phyloP scores from a whole-genome alignment of 83 land plant genomes.

The Diphasiastrum complanatum region DNA sequence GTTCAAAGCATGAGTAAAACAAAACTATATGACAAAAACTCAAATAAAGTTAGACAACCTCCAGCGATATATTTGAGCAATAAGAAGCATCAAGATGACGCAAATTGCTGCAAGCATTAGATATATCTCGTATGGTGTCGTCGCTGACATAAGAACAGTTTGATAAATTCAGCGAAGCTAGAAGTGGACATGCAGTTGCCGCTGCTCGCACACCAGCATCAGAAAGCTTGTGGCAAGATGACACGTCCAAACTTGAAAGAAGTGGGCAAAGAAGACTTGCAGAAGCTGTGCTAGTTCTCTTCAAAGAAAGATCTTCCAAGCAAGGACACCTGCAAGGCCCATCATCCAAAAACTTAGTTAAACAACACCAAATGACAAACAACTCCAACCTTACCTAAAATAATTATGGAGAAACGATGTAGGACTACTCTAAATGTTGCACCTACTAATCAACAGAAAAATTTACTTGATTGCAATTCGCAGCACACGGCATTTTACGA shows the following conservation, averaged over 20 bases:
- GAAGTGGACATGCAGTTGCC: conserved; percentile 65
- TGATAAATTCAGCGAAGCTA: conserved; percentile 71
- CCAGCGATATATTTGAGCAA: conserved; percentile 91
- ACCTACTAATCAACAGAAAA: neutral
- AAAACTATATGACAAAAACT: conserved; percentile 7
- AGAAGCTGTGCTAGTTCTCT: conserved; percentile 75
- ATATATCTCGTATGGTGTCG: conserved; percentile 88
- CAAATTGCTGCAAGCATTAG: conserved; percentile 60
- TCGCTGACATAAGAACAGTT: conserved; percentile 83
- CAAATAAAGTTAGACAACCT: no score
- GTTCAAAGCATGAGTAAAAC: conserved; percentile 1
- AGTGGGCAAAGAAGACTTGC: conserved; percentile 67
- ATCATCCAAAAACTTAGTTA: neutral
- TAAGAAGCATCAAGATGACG: conserved; percentile 72
- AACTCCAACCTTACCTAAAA: neutral
- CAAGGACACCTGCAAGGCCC: conserved; percentile 68
- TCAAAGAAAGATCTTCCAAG: conserved; percentile 59
- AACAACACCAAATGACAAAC: neutral
- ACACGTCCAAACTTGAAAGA: conserved; percentile 59
- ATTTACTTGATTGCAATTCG: conserved; percentile 72
- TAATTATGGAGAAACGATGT: neutral
- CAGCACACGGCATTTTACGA: conserved; percentile 69
- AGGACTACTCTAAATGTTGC: neutral
- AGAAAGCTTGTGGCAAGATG: conserved; percentile 87
- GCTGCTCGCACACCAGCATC: conserved; percentile 93